Evolutionary conservation across 257 asterid genomes (phyloP), one percentile per base, ranked within the genome.

Genomic region (Cynanchum wilfordii): DNA sequence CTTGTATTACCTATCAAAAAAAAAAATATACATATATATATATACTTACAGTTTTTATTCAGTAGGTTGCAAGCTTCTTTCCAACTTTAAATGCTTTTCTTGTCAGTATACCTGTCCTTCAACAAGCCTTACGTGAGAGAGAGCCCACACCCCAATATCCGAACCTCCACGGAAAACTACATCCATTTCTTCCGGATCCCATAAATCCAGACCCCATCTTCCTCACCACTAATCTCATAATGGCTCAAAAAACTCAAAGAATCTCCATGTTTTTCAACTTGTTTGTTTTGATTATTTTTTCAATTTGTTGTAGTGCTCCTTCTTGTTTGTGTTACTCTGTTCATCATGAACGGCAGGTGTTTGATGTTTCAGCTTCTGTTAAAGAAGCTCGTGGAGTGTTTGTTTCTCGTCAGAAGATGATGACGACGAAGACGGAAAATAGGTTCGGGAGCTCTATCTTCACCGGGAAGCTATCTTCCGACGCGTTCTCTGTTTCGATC

Each of bases 401-500:
- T 29, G 30, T 64, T 25, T 65, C 82, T 54, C 47, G 47, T 7
- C 47, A 42, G 47, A 36, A 36, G 40, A 12, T 36, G 6, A 40
- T 42, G 17, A 1, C 30, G 5, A 30, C 51, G 25, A 52, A 29
- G 36, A 70, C 2, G 10, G 47, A 10, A 10, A 9, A 8, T 7
- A 30, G 19, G 25, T 45, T 15, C 56, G 47, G 47, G 47, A 51
- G 5, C n/a, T 50, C 55, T 40, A 7, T 25, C 36, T 49, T 38
- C 40, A 11, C 49, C 50, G 25, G 57, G 63, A 16, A 27, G 3
- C 11, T 25, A 7, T 50, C 84, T 27, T 71, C 79, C 3, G 79
- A 33, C 38, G 38, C 77, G 2, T 51, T 80, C 30, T 76, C 87
- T 33, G 69, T 87, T 74, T 27, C 95, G 2, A 75, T 91, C 62